These are phyloP conservation scores for Colletotrichum scovillei DNA, from an alignment of 2,329 filamentous ascomycete species.

Conservation along the genomic window DNA sequence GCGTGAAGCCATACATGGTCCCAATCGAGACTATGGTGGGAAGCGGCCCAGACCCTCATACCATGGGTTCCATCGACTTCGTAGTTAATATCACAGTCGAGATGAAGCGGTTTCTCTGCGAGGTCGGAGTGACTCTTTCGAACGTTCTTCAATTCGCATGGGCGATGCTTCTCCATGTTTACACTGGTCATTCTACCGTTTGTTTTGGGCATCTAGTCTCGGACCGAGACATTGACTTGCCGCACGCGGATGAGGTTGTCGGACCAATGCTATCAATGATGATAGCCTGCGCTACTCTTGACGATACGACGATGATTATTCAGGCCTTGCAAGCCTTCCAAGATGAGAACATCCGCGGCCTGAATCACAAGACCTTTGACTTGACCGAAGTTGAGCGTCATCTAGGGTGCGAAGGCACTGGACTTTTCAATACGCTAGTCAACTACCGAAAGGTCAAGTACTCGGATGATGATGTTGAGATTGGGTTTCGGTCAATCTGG, in stretches of 20 bases:
- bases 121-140: background rate
- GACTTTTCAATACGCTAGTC: slow-evolving; percentile 15
- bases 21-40: background rate
- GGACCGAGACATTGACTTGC: slow-evolving; percentile 14
- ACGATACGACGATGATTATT: background rate
- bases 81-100: background rate
- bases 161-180: slow-evolving; percentile 6
- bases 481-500: slow-evolving; percentile 5
- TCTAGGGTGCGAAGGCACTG: background rate
- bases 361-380: slow-evolving; percentile 19
- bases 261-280: slow-evolving; percentile 11
- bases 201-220: slow-evolving; percentile 22
- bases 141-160: slow-evolving; percentile 13
- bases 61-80: slow-evolving; percentile 1
- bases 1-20: background rate
- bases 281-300: background rate
- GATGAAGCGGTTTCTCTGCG: background rate
- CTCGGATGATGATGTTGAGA: background rate
- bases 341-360: slow-evolving; percentile 6
- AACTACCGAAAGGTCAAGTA: slow-evolving; percentile 20
- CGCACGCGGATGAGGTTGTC: slow-evolving; percentile 7
- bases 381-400: slow-evolving; percentile 10
- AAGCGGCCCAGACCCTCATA: background rate
- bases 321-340: slow-evolving; percentile 4
- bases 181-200: background rate